Evolutionary conservation across 1,284 basidiomycete genomes (phyloP), one percentile per base, ranked within the genome.

Genomic region (Austroboletus olivaceoglutinosus): DNA sequence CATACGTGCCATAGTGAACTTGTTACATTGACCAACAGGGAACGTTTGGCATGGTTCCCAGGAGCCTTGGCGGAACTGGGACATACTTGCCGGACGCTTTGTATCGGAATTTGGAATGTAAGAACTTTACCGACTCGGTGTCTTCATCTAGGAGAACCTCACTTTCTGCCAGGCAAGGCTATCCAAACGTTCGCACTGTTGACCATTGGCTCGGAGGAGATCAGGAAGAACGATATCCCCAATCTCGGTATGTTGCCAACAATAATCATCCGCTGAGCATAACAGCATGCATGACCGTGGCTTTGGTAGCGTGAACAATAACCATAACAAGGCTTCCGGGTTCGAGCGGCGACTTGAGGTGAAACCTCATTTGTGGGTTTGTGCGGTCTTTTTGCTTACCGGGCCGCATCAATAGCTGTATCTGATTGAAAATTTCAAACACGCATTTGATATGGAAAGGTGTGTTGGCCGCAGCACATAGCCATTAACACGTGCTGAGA

Each of bases 41-140:
- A 92, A 93, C 63, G 91, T 95, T 5, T 95, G 93, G 93, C 92
- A 95, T 65, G 88, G 88, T 36, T 70, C 81, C 2, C 91, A 94
- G 66, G 87, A 93, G 62, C 84, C 90, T 1, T 96, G 92, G 89
- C 82, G 89, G 54, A 88, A 93, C 57, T 95, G 91, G 89, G 89
- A 93, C 62, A 83, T 81, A 45, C 79, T 95, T 15, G 77, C 87
- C 0, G 91, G 91, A 40, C 82, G 91, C 36, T 94, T 94, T 68
- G 89, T 94, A 23, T 91, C 89, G n/a, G 89, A 91, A 63, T 91
- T 91, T 59, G 89, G 89, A 58, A 91, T 91, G 91, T 88, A 61
- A 57, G 85, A 68, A 25, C 25, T 19, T 39, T 23, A 19, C n/a
- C n/a, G n/a, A n/a, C n/a, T 41, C 34, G 16, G 25, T 19, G 2